Base-by-base conservation (phyloP, 768 basidiomycete species). In the Boletus sp. region DNA sequence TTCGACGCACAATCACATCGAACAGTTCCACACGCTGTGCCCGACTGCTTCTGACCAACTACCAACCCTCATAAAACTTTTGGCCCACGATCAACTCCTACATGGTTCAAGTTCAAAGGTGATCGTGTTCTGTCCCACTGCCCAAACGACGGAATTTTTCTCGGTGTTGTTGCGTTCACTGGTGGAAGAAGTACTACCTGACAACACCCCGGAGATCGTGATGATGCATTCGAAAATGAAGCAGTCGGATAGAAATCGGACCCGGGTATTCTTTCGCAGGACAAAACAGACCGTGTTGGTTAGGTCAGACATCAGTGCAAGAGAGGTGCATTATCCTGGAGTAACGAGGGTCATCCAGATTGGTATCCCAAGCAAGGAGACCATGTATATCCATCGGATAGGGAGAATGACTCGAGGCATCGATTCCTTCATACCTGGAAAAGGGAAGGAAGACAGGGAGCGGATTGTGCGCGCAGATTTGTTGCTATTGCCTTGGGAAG, bases 311-410 rank as follows among this genome's bases (percentile, higher is more conserved):
- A 86, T 96, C 6, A 94, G 91, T 30, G 92, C 92, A 20, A 83
- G 92, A 55, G 92, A 91, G 15, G 82, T 95, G 45, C 92, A 96
- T 70, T 96, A 95, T 69, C 92, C 92, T 7, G 84, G 83, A 18
- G 90, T 94, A 20, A 92, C 91, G 0, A 85, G 94, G 39, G 89
- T 95, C 58, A 89, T 98, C 61, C 97, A 98, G 70, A 78, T 99
- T 50, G 94, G 96, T 50, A 77, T 90, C 7, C 94, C 96, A 2
- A 69, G 74, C 7, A 77, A 73, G 1, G 72, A 81, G 10, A 88
- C 92, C 20, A 82, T 86, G 61, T 96, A 97, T 68, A 77, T 94
- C 49, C 92, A 94, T 63, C 88, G 94, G 55, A 83, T 96, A 44
- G 90, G 91, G 4, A 81, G 93, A 52, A 92, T 94, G 0, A 92